These are phyloP conservation scores for Gyromitra esculenta DNA, from an alignment of 2,329 filamentous ascomycete genomes.

Conservation along the genomic window DNA sequence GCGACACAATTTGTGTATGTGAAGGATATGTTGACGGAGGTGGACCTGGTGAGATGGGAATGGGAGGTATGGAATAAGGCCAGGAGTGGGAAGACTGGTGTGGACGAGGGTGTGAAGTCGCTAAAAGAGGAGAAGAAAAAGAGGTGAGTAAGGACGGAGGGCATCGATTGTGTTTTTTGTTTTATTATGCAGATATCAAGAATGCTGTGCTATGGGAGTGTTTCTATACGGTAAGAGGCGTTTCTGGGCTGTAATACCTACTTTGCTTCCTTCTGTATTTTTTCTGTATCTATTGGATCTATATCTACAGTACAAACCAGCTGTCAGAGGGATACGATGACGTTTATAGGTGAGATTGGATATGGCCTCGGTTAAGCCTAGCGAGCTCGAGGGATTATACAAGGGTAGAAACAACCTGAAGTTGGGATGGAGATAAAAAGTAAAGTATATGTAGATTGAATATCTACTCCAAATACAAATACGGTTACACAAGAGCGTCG, in stretches of 20 bases:
- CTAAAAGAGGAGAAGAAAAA: conserved; percentile 59
- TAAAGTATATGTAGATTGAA: too few relatives aligned
- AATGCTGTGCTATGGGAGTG: neutral
- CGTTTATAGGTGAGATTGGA: neutral
- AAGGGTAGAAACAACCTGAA: too few relatives aligned
- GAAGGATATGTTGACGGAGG: conserved; percentile 83
- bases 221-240: conserved; percentile 15
- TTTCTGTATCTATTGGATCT: conserved; percentile 12
- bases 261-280: conserved; percentile 12
- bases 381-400: neutral
- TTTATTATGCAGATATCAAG: conserved; percentile 10
- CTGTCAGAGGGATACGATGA: neutral
- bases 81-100: conserved; percentile 60
- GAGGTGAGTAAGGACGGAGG: conserved; percentile 21
- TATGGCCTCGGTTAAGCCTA: neutral
- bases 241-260: conserved; percentile 31
- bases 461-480: too few relatives aligned
- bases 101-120: conserved; percentile 53
- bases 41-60: conserved; percentile 88
- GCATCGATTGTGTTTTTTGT: neutral
- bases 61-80: conserved; percentile 88
- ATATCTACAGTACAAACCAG: conserved; percentile 1
- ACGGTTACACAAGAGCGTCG: too few relatives aligned
- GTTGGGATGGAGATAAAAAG: too few relatives aligned
- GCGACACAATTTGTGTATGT: conserved; percentile 74